A percentile compares a stretch with the other conserved stretches of the same genome.
Evolutionary conservation across 2,329 filamentous ascomycete genomes (phyloP).

Genomic region (Penicillium expansum): DNA sequence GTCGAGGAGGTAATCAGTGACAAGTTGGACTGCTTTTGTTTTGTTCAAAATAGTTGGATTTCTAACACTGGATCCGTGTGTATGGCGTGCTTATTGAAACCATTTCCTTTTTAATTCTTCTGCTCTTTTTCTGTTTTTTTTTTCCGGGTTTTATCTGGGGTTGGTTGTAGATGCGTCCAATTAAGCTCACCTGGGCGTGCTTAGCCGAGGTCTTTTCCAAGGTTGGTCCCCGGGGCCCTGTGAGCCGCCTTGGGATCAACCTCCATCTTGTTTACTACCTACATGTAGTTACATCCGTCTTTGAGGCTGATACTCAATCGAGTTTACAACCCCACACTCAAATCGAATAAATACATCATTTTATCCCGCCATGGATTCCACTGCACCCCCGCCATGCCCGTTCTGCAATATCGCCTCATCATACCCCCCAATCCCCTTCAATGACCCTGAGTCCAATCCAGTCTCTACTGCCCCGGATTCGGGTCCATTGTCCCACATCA

Average conservation of each 20-base stretch:
- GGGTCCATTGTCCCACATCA: constrained; percentile 48
- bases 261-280: background rate
- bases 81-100: constrained; percentile 15
- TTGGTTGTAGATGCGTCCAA: background rate
- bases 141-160: constrained; percentile 5
- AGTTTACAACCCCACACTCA: too few species aligned
- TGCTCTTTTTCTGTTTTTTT: background rate
- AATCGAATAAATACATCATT: background rate
- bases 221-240: background rate
- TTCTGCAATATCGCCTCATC: constrained; percentile 58
- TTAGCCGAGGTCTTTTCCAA: constrained; percentile 11
- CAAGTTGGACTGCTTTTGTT: constrained; percentile 6
- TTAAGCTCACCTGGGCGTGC: background rate
- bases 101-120: constrained; percentile 1
- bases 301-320: background rate
- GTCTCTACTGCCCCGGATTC: constrained; percentile 9
- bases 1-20: constrained; percentile 18
- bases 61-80: constrained; percentile 17
- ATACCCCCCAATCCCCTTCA: constrained; percentile 43
- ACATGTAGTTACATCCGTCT: too few species aligned
- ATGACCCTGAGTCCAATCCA: constrained; percentile 26
- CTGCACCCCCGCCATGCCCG: constrained; percentile 44
- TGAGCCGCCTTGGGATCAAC: background rate
- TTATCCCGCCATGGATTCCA: constrained; percentile 13
- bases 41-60: constrained; percentile 19